Conservation (phyloP, 2,329 filamentous ascomycete genomes). For the Ophiostoma montium region DNA sequence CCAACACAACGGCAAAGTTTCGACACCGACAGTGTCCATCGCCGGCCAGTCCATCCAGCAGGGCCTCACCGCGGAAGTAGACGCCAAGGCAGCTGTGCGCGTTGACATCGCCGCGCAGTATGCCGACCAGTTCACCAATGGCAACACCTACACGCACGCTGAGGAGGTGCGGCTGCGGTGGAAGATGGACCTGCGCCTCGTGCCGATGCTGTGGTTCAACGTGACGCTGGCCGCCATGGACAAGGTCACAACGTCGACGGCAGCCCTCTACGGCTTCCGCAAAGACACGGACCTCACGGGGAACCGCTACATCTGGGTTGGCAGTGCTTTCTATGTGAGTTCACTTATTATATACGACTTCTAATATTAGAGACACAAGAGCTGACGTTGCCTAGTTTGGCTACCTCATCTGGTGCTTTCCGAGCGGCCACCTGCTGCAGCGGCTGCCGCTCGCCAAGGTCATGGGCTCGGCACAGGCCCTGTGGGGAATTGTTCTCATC, state of each 20-base stretch:
- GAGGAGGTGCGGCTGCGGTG: slow-evolving; percentile 7
- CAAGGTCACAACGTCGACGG: slow-evolving; percentile 15
- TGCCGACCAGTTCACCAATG: slow-evolving; percentile 4
- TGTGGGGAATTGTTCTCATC: slow-evolving; percentile 35
- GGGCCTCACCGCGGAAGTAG: background rate
- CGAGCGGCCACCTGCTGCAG: slow-evolving; percentile 21
- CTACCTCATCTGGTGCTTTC: slow-evolving; percentile 20
- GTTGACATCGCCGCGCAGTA: slow-evolving; percentile 4
- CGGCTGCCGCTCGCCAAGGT: slow-evolving; percentile 22
- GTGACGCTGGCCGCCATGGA: slow-evolving; percentile 11
- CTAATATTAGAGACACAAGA: background rate
- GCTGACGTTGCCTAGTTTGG: slow-evolving; percentile 27
- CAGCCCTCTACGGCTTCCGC: slow-evolving; percentile 27
- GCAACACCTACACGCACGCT: background rate
- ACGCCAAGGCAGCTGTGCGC: background rate
- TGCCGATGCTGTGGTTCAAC: slow-evolving; percentile 25
- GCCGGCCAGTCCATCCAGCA: background rate
- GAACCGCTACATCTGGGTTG: slow-evolving; percentile 28
- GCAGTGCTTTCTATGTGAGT: slow-evolving; percentile 34
- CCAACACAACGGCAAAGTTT: background rate
- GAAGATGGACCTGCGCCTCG: slow-evolving; percentile 28
- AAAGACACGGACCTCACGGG: slow-evolving; percentile 27
- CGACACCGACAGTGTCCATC: background rate
- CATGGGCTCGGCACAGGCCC: slow-evolving; percentile 34
- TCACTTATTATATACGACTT: slow-evolving; percentile 24